Conservation (phyloP, 495 filamentous ascomycete genomes). For the Mytilinidion resinicola region DNA sequence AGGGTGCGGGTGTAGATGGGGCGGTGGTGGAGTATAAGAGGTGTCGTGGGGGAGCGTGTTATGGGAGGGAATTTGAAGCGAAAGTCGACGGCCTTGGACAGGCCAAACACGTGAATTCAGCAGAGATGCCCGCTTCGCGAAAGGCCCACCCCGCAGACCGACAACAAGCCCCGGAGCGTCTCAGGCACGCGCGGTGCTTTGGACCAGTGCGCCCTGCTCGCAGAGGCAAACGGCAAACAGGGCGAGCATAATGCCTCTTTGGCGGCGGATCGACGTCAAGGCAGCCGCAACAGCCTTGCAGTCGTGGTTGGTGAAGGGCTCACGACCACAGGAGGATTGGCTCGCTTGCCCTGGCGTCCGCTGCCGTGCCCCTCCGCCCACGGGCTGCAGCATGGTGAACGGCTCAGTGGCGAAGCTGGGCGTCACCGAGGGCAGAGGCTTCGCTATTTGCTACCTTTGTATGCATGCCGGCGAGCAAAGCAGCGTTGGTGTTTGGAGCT, state of each 20-base stretch:
- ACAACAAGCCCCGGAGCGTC: not conserved
- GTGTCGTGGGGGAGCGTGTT: conserved; percentile 12
- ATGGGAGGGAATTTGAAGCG: conserved; percentile 28
- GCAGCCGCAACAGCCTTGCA: not conserved
- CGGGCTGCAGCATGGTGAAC: too few relatives aligned
- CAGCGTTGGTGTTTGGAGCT: too few relatives aligned
- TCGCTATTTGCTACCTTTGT: too few relatives aligned
- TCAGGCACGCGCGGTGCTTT: not conserved
- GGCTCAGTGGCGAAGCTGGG: too few relatives aligned
- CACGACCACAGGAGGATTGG: not conserved
- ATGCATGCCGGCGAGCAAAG: too few relatives aligned
- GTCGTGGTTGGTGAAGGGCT: not conserved
- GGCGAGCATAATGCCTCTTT: not conserved
- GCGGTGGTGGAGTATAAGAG: not conserved
- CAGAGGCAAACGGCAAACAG: not conserved
- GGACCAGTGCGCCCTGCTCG: not conserved
- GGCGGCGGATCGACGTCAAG: conserved; percentile 1
- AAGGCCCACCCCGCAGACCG: not conserved
- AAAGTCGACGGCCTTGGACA: conserved; percentile 15
- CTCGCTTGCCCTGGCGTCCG: not conserved
- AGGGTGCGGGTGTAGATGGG: not conserved
- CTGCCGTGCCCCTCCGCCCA: too few relatives aligned
- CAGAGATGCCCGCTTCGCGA: not conserved
- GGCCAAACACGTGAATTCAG: conserved; percentile 27
- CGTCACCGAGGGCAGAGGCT: too few relatives aligned